Evolutionary conservation across 2,329 filamentous ascomycete genomes (phyloP), one percentile per base, ranked within the genome.

Genomic region (Pseudogymnoascus sp.): DNA sequence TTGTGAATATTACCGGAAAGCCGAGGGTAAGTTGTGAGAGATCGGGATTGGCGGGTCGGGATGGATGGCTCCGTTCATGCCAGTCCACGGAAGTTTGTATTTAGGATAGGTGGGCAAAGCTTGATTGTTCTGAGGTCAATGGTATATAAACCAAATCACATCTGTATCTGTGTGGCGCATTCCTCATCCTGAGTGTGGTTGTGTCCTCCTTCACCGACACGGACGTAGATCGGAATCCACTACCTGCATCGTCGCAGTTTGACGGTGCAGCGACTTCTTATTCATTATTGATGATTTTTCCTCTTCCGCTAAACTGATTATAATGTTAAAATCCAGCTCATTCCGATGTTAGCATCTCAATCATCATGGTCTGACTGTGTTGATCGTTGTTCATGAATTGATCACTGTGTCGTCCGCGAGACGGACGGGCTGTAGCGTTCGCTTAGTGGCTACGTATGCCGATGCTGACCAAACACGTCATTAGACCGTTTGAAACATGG

Each of bases 311-410:
- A 21, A 33, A 55, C 12, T 5, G 48, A 35, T 35, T 21, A 55
- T 33, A 18, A 21, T 5, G n/a, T 55, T n/a, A 18, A 33, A 6
- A 35, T 4, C 25, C 29, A 35, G n/a, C 48, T 33, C 15, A 55
- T 33, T 18, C 9, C 4, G 15, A 55, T 55, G 29, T 55, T 33
- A 55, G 29, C 27, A 55, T 6, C 45, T 33, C 45, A 31, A 31
- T 18, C 45, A 52, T 55, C 27, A 31, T 55, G 12, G 27, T 55
- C 48, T 8, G 48, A 33, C 48, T 55, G 35, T 55, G 48, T 35
- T 55, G 48, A 55, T 55, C 35, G 48, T 55, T 55, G 48, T 33
- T 55, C 29, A 13, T 55, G 48, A 35, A 55, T 55, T 55, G 48
- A 55, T 55, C 29, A 55, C 48, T 9, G 48, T 55, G 48, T 33